Evolutionary conservation across 176 grass and related monocot species (phyloP).

Genomic region (Ensete glaucum): DNA sequence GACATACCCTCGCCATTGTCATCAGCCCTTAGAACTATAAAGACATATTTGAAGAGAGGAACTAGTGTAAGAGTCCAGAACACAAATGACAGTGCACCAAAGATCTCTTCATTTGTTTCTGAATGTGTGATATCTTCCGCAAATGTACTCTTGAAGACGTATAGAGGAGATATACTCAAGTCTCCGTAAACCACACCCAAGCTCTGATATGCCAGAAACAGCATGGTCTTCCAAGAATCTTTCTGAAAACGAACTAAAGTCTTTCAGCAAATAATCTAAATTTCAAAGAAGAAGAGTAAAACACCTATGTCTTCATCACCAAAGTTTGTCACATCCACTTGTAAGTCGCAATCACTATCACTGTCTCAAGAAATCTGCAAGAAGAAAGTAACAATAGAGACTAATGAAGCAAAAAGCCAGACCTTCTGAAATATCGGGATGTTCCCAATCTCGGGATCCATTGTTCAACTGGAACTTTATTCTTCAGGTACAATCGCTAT

Average conservation of each 20-base stretch:
- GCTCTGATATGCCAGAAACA: slow-evolving; percentile 95
- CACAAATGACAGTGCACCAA: slow-evolving; percentile 89
- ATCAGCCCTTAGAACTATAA: slow-evolving; percentile 78
- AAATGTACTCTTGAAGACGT: slow-evolving; percentile 95
- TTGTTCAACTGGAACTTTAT: slow-evolving; percentile 24
- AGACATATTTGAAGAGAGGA: slow-evolving; percentile 91
- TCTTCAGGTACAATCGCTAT: background rate
- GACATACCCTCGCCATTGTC: slow-evolving; percentile 93
- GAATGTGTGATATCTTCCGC: slow-evolving; percentile 95
- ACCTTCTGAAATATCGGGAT: slow-evolving; percentile 39
- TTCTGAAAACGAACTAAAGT: slow-evolving; percentile 37
- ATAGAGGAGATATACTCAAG: slow-evolving; percentile 89
- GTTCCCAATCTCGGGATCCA: slow-evolving; percentile 68
- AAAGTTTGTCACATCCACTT: background rate
- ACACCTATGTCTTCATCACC: background rate
- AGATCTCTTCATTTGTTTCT: slow-evolving; percentile 91
- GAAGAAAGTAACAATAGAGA: background rate
- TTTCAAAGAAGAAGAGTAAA: background rate
- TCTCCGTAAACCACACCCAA: slow-evolving; percentile 92
- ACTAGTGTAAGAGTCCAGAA: slow-evolving; percentile 98
- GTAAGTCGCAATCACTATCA: background rate
- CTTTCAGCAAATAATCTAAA: slow-evolving; percentile 21
- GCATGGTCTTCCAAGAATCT: slow-evolving; percentile 75
- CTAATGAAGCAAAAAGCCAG: slow-evolving; percentile 1
- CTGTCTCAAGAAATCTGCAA: background rate